These are phyloP conservation scores for Tetradesmus lagerheimii DNA, from an alignment of 139 green algal genomes.

Conservation along the genomic window DNA sequence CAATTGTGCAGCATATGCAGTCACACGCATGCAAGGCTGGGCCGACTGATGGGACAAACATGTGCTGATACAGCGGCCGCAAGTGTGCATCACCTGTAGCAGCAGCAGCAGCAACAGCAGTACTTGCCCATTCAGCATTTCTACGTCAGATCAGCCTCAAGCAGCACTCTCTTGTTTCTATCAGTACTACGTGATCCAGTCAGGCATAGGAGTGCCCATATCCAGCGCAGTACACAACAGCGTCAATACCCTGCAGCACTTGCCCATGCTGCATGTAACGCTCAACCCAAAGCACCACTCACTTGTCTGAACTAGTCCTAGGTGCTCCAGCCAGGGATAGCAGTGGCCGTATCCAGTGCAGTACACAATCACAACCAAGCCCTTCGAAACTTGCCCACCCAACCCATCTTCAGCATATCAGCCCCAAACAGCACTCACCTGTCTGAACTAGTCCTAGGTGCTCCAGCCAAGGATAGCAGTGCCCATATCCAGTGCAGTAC, in stretches of 20 bases:
- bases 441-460: constrained; percentile 40
- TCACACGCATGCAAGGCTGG: too few relatives aligned
- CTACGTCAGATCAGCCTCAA: too few relatives aligned
- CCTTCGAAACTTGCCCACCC: too few relatives aligned
- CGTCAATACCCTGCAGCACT: constrained; percentile 61
- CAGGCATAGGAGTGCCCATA: constrained; percentile 71
- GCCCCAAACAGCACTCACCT: constrained; percentile 45
- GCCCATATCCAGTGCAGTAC: constrained; percentile 74
- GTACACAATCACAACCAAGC: constrained; percentile 65
- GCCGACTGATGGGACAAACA: too few relatives aligned
- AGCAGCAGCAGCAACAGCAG: neutral
- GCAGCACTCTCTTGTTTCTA: too few relatives aligned
- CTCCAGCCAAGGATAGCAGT: constrained; percentile 68
- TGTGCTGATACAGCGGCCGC: too few relatives aligned
- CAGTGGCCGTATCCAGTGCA: constrained; percentile 73
- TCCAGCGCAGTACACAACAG: constrained; percentile 71
- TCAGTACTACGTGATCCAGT: constrained; percentile 49
- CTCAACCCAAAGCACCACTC: constrained; percentile 22
- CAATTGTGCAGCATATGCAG: neutral
- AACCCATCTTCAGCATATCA: neutral
- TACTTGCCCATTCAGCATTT: too few relatives aligned
- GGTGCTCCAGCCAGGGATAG: constrained; percentile 65
- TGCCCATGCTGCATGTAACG: too few relatives aligned
- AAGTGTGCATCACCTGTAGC: neutral
- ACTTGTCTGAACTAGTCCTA: constrained; percentile 49